These are phyloP conservation scores for Agrocybe pediades DNA, from an alignment of 768 basidiomycete species.

Conservation along the genomic window DNA sequence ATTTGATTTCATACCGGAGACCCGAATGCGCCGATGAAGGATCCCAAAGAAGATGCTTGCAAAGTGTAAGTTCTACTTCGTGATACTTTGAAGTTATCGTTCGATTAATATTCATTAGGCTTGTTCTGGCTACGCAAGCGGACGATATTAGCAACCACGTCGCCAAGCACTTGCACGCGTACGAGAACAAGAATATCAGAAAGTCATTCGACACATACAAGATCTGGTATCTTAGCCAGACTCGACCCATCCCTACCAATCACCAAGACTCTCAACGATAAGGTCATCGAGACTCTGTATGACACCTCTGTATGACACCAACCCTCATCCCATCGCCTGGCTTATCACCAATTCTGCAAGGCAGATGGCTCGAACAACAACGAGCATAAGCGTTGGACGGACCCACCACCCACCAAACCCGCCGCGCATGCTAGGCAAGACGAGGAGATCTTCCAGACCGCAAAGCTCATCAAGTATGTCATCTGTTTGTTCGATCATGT, in stretches of 20 bases:
- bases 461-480: constrained; percentile 49
- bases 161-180: constrained; percentile 31
- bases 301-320: constrained; percentile 66
- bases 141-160: constrained; percentile 26
- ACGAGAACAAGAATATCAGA: constrained; percentile 25
- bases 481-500: too few species aligned
- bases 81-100: background rate
- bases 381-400: constrained; percentile 47
- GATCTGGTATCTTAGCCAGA: constrained; percentile 24
- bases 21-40: constrained; percentile 26
- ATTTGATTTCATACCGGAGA: constrained; percentile 19
- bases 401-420: constrained; percentile 38
- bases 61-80: constrained; percentile 27
- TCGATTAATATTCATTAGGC: constrained; percentile 16
- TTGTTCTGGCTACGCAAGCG: constrained; percentile 24
- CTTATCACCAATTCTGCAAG: constrained; percentile 43
- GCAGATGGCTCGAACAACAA: constrained; percentile 47
- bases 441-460: constrained; percentile 63
- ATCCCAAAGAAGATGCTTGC: constrained; percentile 25
- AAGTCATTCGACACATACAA: constrained; percentile 25
- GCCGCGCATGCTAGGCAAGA: constrained; percentile 35
- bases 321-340: constrained; percentile 47
- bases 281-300: constrained; percentile 43
- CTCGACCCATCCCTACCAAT: constrained; percentile 12
- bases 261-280: constrained; percentile 13